phyloP scores from a whole-genome alignment of 768 basidiomycete species.

The Amanita jacksonii region DNA sequence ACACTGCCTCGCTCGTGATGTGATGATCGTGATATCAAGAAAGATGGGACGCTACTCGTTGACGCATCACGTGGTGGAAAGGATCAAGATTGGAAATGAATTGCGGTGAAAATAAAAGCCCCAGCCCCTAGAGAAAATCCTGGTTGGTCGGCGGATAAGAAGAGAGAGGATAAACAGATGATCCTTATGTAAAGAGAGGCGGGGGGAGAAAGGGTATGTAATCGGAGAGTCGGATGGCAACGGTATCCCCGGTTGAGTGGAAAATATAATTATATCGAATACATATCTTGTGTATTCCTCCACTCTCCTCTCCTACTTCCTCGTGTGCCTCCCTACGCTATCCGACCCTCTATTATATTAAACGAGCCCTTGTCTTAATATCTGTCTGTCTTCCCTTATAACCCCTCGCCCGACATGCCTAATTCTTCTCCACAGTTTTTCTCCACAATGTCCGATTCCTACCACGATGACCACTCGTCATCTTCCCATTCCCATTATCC shows the following conservation, averaged over 20 bases:
- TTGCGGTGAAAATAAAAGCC: too few relatives aligned
- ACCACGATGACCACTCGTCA: neutral
- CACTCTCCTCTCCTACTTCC: constrained; percentile 1
- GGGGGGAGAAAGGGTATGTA: neutral
- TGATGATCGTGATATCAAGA: neutral
- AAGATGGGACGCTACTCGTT: neutral
- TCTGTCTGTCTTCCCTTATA: too few relatives aligned
- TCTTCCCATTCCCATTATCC: too few relatives aligned
- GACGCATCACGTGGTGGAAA: neutral
- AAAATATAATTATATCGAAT: neutral
- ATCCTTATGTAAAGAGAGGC: neutral
- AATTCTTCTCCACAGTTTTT: constrained; percentile 5
- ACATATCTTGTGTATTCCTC: constrained; percentile 1
- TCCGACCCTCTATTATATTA: too few relatives aligned
- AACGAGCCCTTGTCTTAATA: too few relatives aligned
- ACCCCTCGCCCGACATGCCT: neutral
- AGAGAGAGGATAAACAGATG: neutral
- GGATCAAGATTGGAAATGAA: neutral
- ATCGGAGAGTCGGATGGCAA: constrained; percentile 10
- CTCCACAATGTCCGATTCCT: constrained; percentile 7
- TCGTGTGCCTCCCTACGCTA: too few relatives aligned
- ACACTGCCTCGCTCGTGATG: constrained; percentile 4
- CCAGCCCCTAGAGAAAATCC: too few relatives aligned
- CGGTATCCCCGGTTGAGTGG: constrained; percentile 5
- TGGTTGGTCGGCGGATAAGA: too few relatives aligned